Base-by-base conservation (phyloP, 1,284 basidiomycete genomes). In the Melampsora larici-populina region DNA sequence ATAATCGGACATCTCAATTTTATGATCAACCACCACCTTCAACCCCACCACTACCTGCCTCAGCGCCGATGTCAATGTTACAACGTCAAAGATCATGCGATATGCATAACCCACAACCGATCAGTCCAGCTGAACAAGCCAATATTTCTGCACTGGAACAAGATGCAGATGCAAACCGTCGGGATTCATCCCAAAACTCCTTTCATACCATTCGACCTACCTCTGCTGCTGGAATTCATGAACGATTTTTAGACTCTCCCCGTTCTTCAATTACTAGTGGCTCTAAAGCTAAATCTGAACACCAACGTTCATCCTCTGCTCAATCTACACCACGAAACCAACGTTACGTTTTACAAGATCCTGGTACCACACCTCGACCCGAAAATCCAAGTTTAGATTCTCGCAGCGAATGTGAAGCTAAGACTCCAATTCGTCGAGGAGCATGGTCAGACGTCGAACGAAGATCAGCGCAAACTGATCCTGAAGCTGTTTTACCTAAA, bases 371-470 rank as follows among this genome's bases (percentile, higher is more conserved):
- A 43, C n/a, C 65, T 24, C 13, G 15, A 36, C 7, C n/a, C 43
- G 15, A 29, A 70, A 6, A 24, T 31, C 36, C 33, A 69, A 70
- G 21, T 24, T 58, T n/a, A 43, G 13, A 17, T 55, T 40, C 18
- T 36, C 48, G 21, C 36, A 40, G 4, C 11, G 40, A 60, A 55
- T 31, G n/a, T 29, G 24, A 62, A 40, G 48, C 68, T 65, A 40
- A 49, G 6, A 31, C 55, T 24, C 36, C 58, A 15, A 67, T 43
- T 55, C 36, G 26, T 62, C 68, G 68, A 55, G 75, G 75, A 24
- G 75, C 75, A 31, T 78, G 75, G 75, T 78, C 75, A 48, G 75
- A 78, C 58, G 49, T 49, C n/a, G 67, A 70, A 70, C 58, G 75
- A 29, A 64, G 60, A 55, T 78, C 75, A 36, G 69, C 49, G 26